Percentiles rank a stretch among this genome's conserved stretches.
These are phyloP conservation scores for Marsdenia floribunda DNA, from an alignment of 257 asterid species.

Conservation along the genomic window DNA sequence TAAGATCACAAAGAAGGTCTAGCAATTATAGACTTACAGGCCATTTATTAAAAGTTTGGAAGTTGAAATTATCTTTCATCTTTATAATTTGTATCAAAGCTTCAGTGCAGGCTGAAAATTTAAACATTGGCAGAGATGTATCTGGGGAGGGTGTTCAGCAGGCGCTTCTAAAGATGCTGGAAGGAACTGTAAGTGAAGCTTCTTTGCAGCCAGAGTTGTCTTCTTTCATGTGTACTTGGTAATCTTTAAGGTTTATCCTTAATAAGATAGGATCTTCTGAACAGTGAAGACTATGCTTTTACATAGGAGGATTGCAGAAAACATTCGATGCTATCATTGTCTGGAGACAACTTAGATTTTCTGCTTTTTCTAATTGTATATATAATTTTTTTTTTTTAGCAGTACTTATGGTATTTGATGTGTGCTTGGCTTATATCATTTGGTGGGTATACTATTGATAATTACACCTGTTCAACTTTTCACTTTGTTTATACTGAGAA, in stretches of 20 bases:
- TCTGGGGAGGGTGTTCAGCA: constrained; percentile 98
- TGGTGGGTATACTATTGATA: not conserved
- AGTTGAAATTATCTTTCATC: constrained; percentile 20
- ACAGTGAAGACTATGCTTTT: not conserved
- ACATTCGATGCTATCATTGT: not conserved
- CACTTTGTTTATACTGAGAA: not conserved
- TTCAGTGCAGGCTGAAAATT: constrained; percentile 65
- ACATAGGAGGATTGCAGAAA: not conserved
- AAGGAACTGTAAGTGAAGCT: constrained; percentile 76
- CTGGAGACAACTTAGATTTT: not conserved
- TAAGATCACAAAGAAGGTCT: constrained; percentile 88
- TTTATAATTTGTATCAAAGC: constrained; percentile 30
- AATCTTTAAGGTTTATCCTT: constrained; percentile 7
- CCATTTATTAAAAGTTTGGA: constrained; percentile 6
- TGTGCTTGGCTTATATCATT: not conserved
- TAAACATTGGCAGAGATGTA: constrained; percentile 77
- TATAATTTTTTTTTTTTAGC: not conserved
- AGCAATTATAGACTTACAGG: constrained; percentile 15
- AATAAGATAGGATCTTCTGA: not conserved
- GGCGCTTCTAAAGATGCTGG: constrained; percentile 88
- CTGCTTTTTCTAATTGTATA: too few species aligned
- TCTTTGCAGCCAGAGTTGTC: not conserved
- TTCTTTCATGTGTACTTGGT: constrained; percentile 12
- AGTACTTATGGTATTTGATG: not conserved
- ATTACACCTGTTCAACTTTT: not conserved